Base-by-base conservation (phyloP, 1,139 yeast species). In the Scheffersomyces titani region DNA sequence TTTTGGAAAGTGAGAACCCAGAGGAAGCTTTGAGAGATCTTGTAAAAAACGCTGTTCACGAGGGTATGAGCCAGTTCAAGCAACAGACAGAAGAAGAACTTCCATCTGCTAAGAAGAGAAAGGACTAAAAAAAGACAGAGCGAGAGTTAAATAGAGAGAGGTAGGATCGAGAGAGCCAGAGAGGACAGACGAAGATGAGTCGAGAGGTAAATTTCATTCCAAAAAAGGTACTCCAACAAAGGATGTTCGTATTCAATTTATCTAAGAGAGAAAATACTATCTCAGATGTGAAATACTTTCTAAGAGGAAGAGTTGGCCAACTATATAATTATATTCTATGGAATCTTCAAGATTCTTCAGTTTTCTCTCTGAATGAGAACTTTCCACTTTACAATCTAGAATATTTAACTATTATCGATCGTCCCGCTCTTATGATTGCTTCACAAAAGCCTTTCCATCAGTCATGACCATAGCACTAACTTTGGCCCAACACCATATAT, bases 11-110 rank as follows among this genome's bases (percentile, higher is more conserved):
- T 59, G 94, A 90, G 11, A 85, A 89, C 61, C 89, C 94, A 0
- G 94, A 90, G 65, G 94, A 87, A 63, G 90, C 86, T 22, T 77
- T 93, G 55, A 83, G 90, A 65, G 85, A 85, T 51, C 85, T 89
- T 65, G 84, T 92, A 51, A 78, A 84, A 60, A 83, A 82, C 21
- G 87, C 90, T 20, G 88, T 92, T 18, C 84, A 86, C 51, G 82
- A 82, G 57, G 83, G 83, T 0, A 64, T 79, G 71, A 64, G 70
- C 24, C 67, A 73, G 54, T 74, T 66, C 63, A 65, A 66, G 44
- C 63, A 59, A 18, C 58, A 61, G 18, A 66, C 59, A 6, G 61
- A 58, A 46, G 19, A 59, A 19, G 64, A 63, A 49, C 62, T 50
- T 16, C 63, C 60, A 16, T 53, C 70, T 1, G 52, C 63, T 20